A percentile compares a stretch with the other conserved stretches of the same genome.
Conservation (phyloP, 495 filamentous ascomycete species). For the Lasiosphaeria ovina region DNA sequence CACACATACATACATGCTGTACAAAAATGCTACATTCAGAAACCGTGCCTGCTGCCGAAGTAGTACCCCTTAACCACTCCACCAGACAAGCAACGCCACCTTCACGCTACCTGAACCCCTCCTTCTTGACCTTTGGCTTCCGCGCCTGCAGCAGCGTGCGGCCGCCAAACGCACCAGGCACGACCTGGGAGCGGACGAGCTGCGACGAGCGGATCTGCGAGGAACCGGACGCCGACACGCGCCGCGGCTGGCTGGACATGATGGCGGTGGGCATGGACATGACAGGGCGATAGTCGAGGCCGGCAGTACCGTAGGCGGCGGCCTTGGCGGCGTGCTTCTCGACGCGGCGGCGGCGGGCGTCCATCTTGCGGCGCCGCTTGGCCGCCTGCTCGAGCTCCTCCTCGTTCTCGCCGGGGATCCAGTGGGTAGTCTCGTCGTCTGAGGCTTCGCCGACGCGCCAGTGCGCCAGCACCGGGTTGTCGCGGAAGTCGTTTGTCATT, state of each 20-base stretch:
- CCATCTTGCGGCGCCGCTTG: constrained; percentile 11
- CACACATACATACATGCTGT: no score
- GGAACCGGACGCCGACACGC: background rate
- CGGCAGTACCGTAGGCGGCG: background rate
- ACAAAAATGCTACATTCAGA: no score
- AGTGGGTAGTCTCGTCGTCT: constrained; percentile 15
- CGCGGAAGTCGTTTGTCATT: background rate
- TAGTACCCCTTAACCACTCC: no score
- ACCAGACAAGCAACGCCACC: no score
- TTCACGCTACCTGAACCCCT: no score
- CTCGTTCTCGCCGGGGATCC: constrained; percentile 23
- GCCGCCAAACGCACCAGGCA: constrained; percentile 19
- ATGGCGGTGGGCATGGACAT: constrained; percentile 5
- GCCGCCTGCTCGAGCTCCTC: constrained; percentile 18
- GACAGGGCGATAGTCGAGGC: background rate
- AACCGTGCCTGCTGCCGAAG: no score
- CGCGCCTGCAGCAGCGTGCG: no score
- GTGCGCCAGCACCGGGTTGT: constrained; percentile 10
- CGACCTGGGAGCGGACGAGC: constrained; percentile 20
- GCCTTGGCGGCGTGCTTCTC: constrained; percentile 5
- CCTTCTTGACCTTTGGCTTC: no score
- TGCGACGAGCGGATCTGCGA: background rate
- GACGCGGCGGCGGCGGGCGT: constrained; percentile 2
- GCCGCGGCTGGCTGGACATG: background rate
- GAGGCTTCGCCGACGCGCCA: constrained; percentile 23